Evolutionary conservation across 164 flowering plant genomes (phyloP), one percentile per base, ranked within the genome.

Genomic region (Umbilicus rupestris): DNA sequence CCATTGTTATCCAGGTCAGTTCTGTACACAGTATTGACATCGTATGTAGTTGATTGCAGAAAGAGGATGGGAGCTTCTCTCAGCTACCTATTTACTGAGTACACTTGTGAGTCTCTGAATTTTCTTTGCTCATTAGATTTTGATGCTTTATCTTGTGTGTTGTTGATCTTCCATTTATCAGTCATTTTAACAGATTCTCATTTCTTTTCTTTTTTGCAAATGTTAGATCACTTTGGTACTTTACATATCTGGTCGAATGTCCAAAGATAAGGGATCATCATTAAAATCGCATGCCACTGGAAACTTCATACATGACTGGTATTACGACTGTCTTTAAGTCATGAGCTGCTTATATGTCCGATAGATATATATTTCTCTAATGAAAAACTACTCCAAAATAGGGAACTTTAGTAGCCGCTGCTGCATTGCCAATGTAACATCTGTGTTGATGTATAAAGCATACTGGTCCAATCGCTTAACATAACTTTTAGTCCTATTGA

Each of bases 271-370:
- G 63, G 67, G 91, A 72, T 84, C 98, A 39, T 92, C 98, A 11
- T 74, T 89, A 66, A 92, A 83, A 79, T 83, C 93, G 66, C 89
- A 89, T 70, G 57, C 83, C 64, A 76, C 88, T 2, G 90, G 98
- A 64, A 89, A 83, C 73, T 59, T 86, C 17, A 77, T 90, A 65
- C 80, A 88, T 67, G 96, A 89, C 75, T 89, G 89, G 98, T 92
- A 85, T 50, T 66, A n/a, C 24, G 47, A 26, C 19, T 31, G 39
- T 14, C 31, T 35, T 20, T 24, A 12, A 26, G 14, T 31, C 64
- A 20, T n/a, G n/a, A 30, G 17, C 17, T 31, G 16, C 41, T 60
- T 29, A 1, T 60, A 7, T 4, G 0, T 60, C 3, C 33, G 3
- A 5, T 19, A 26, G 31, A 17, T 29, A 4, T 58, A 2, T 26